Base-by-base conservation (phyloP, 345 rosid species). In the Ricinus communis region DNA sequence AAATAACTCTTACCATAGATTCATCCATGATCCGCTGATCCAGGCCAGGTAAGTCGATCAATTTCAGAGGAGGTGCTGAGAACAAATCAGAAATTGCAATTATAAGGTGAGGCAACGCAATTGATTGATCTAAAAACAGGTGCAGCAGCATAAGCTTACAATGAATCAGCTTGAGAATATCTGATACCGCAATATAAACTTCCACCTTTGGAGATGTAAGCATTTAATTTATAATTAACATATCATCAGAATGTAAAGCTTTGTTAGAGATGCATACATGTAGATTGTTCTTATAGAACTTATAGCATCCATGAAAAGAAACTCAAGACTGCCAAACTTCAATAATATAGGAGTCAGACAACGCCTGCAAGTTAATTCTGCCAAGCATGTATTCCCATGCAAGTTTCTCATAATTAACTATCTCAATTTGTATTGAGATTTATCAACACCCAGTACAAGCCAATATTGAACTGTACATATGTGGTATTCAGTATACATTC, bases 11-110 rank as follows among this genome's bases (percentile, higher is more conserved):
- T 41, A 69, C 53, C 63, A 56, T 45, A 1, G 38, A 79, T 61
- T 89, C 98, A 56, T 88, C 97, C 84, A 92, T 84, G 74, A 88
- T 86, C 70, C 97, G 85, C 82, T 92, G 99, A 78, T 95, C 99
- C 81, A 93, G 71, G 79, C 99, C 99, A 70, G 99, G 99, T 76
- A 95, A 85, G 81, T 95, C 99, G 67, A 90, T 73, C 88, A 95
- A 82, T 82, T 95, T 95, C 76, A 95, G 64, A 14, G 99, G 91
- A 43, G 99, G 99, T 62, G 99, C 99, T 95, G 91, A 56, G 75
- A 50, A 78, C 18, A 79, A 25, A 38, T 30, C 13, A 53, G 25
- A 50, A 2, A 24, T 36, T 16, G 30, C 28, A 43, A 38, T 38
- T 16, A 50, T 9, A 52, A 63, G 18, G 27, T 21, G 24, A 1